Conservation (phyloP, 768 basidiomycete genomes). For the Pleurotus platypus region DNA sequence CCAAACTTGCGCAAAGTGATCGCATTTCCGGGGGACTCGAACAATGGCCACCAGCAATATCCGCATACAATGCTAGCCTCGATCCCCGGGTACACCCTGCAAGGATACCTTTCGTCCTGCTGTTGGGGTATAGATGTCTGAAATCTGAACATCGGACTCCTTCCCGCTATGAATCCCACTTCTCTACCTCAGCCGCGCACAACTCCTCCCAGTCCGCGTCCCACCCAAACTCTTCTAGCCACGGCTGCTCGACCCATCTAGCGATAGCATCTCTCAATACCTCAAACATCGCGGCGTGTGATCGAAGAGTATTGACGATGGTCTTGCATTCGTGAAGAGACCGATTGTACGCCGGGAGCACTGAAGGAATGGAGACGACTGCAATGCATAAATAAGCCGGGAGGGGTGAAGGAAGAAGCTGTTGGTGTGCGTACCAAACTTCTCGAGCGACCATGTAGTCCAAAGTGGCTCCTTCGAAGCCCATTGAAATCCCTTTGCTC, state of each 20-base stretch:
- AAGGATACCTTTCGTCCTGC: no score
- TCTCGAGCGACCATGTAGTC: constrained; percentile 79
- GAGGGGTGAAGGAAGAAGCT: constrained; percentile 1
- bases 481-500: constrained; percentile 69
- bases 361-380: constrained; percentile 54
- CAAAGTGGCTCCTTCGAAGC: constrained; percentile 70
- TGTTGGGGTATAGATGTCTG: no score
- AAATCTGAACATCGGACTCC: no score
- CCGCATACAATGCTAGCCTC: no score
- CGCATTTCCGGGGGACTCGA: constrained; percentile 22
- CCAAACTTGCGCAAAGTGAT: constrained; percentile 28
- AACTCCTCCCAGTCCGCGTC: constrained; percentile 26
- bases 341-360: constrained; percentile 65
- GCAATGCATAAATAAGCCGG: background rate
- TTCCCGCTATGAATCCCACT: constrained; percentile 40
- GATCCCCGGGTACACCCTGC: no score
- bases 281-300: constrained; percentile 69
- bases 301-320: constrained; percentile 54
- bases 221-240: constrained; percentile 68
- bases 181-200: constrained; percentile 47
- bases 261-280: constrained; percentile 46
- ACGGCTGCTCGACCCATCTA: constrained; percentile 68
- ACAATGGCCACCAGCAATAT: no score
- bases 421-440: constrained; percentile 51
- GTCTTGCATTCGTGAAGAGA: constrained; percentile 55